These are phyloP conservation scores for Trametes villosa DNA, from an alignment of 768 basidiomycete species.

Conservation along the genomic window DNA sequence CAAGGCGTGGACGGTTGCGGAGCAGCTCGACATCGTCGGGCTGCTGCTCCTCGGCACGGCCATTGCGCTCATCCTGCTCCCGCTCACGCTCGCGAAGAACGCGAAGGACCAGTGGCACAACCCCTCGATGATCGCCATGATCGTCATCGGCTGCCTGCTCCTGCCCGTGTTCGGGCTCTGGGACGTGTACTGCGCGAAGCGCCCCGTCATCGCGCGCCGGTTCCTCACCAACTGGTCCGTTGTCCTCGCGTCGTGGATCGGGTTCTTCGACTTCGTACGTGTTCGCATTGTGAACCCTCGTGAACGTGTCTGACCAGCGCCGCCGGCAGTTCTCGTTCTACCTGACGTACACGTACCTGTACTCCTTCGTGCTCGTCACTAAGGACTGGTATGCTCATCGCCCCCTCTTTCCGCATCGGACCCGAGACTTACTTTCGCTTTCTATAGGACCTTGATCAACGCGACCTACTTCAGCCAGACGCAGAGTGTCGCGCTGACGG, in stretches of 20 bases:
- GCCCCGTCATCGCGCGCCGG: conserved; percentile 41
- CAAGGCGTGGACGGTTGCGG: conserved; percentile 26
- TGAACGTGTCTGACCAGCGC: conserved; percentile 23
- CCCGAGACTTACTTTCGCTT: neutral
- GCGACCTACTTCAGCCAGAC: conserved; percentile 43
- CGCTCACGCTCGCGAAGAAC: conserved; percentile 34
- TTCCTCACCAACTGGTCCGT: conserved; percentile 40
- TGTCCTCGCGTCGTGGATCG: conserved; percentile 33
- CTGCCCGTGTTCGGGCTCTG: conserved; percentile 35
- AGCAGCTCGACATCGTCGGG: conserved; percentile 37
- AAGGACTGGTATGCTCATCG: conserved; percentile 45
- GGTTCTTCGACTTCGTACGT: conserved; percentile 33
- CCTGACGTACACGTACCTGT: conserved; percentile 75
- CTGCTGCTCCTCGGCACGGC: conserved; percentile 35
- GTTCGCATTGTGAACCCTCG: neutral
- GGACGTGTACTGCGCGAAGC: conserved; percentile 38
- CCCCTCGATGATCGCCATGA: conserved; percentile 38
- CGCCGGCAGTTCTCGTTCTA: conserved; percentile 57
- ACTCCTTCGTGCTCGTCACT: conserved; percentile 58
- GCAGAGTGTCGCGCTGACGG: conserved; percentile 46
- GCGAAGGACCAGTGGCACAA: conserved; percentile 33
- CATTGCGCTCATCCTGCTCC: conserved; percentile 36
- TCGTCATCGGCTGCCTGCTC: conserved; percentile 35
- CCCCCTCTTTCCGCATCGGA: conserved; percentile 13
- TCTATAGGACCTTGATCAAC: conserved; percentile 35